These are phyloP conservation scores for Periconia digitata DNA, from an alignment of 2,329 filamentous ascomycete species.

Conservation along the genomic window DNA sequence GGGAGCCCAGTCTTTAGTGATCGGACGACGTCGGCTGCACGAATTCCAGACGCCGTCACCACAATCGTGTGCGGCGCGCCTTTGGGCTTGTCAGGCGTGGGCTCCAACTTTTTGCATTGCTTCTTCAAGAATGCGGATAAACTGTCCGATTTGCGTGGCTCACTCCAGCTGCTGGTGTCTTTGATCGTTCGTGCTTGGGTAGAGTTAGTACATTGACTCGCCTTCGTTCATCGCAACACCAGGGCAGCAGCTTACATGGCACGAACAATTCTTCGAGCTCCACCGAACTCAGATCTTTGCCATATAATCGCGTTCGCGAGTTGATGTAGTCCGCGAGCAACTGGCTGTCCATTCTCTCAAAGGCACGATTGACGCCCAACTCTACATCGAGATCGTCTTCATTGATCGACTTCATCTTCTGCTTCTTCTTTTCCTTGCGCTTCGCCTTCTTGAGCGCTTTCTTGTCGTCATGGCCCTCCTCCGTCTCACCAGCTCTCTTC, in stretches of 20 bases:
- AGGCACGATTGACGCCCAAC: conserved; percentile 71
- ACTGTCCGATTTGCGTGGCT: conserved; percentile 68
- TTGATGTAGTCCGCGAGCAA: conserved; percentile 84
- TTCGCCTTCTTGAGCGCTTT: conserved; percentile 40
- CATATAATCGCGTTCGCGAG: conserved; percentile 75
- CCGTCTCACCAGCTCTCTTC: conserved; percentile 42
- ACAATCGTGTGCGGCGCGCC: conserved; percentile 75
- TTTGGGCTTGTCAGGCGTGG: conserved; percentile 64
- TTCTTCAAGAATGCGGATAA: conserved; percentile 77
- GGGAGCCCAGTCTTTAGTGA: conserved; percentile 66
- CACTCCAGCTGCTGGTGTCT: conserved; percentile 76
- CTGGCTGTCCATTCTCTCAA: conserved; percentile 79
- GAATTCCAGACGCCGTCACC: conserved; percentile 78
- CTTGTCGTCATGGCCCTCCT: conserved; percentile 36
- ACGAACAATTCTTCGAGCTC: conserved; percentile 83
- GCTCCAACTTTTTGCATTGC: conserved; percentile 62
- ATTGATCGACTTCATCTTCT: conserved; percentile 61
- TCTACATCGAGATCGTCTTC: conserved; percentile 55
- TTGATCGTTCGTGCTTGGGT: conserved; percentile 68
- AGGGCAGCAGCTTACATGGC: conserved; percentile 61
- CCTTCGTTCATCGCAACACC: not conserved
- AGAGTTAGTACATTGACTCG: conserved; percentile 11
- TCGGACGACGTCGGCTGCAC: conserved; percentile 82
- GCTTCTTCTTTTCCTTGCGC: conserved; percentile 59
- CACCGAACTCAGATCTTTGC: conserved; percentile 76